Conservation (phyloP, 1,139 yeast species). For the Blastobotrys petasosporus region DNA sequence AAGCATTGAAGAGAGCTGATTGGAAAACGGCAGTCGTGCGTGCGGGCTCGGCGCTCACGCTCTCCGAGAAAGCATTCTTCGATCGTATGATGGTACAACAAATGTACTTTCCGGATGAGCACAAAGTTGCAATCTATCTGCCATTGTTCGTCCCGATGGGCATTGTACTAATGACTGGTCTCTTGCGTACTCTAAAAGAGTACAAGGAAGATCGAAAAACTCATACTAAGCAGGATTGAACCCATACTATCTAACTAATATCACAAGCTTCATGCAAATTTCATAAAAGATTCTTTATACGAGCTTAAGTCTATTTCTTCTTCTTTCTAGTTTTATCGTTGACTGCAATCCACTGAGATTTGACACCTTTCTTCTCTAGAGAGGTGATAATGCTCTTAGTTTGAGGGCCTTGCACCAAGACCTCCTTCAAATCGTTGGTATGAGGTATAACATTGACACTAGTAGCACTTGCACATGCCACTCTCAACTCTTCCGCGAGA, state of each 20-base stretch:
- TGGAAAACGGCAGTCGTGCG: slow-evolving; percentile 46
- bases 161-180: slow-evolving; percentile 60
- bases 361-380: slow-evolving; percentile 60
- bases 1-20: slow-evolving; percentile 26
- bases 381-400: slow-evolving; percentile 53
- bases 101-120: slow-evolving; percentile 90
- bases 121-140: slow-evolving; percentile 84
- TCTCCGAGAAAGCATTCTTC: slow-evolving; percentile 76
- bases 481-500: slow-evolving; percentile 63
- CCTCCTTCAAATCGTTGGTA: slow-evolving; percentile 48
- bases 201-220: slow-evolving; percentile 15
- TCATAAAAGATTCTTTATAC: background rate
- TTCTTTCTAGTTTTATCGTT: slow-evolving; percentile 59
- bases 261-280: background rate
- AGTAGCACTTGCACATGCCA: slow-evolving; percentile 84
- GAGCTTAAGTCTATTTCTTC: slow-evolving; percentile 29
- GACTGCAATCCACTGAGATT: slow-evolving; percentile 57
- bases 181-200: slow-evolving; percentile 42
- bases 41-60: slow-evolving; percentile 51
- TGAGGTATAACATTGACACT: slow-evolving; percentile 51
- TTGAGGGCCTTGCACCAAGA: slow-evolving; percentile 89
- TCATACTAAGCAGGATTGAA: background rate
- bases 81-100: slow-evolving; percentile 95
- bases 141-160: slow-evolving; percentile 83
- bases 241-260: background rate